phyloP scores from a whole-genome alignment of 768 basidiomycete genomes.

The Pulveroboletus sp. region DNA sequence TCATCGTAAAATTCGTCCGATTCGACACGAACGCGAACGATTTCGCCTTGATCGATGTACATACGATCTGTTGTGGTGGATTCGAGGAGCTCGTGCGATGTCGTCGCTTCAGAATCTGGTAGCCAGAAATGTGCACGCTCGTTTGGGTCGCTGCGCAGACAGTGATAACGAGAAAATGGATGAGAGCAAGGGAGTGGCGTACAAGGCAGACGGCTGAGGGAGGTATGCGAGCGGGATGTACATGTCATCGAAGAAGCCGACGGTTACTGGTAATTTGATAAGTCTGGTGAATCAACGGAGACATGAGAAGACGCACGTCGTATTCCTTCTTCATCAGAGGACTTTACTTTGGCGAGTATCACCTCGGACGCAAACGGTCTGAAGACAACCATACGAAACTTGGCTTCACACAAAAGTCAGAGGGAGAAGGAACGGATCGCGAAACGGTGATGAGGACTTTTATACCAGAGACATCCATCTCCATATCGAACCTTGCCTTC shows the following conservation, averaged over 20 bases:
- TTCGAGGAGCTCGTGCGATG: constrained; percentile 63
- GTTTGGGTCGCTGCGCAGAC: constrained; percentile 63
- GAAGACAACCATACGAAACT: constrained; percentile 89
- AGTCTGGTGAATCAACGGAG: background rate
- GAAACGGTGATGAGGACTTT: constrained; percentile 46
- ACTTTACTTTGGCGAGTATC: constrained; percentile 83
- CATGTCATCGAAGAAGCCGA: constrained; percentile 95
- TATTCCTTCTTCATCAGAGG: constrained; percentile 82
- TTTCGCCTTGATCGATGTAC: constrained; percentile 78
- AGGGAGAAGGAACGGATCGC: background rate
- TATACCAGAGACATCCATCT: constrained; percentile 94
- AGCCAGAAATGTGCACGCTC: constrained; percentile 86
- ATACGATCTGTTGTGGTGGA: constrained; percentile 63
- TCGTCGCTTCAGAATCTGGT: constrained; percentile 53
- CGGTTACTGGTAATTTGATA: constrained; percentile 56
- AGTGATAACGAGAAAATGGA: background rate
- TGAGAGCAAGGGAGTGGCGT: constrained; percentile 23
- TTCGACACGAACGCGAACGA: constrained; percentile 76
- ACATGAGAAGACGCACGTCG: constrained; percentile 52
- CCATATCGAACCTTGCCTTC: constrained; percentile 95
- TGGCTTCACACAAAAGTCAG: constrained; percentile 46
- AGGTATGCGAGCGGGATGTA: constrained; percentile 79
- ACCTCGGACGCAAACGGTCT: constrained; percentile 90
- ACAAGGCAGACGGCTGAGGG: constrained; percentile 82
- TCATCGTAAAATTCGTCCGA: constrained; percentile 83